A percentile compares a stretch with the other conserved stretches of the same genome.
phyloP scores from a whole-genome alignment of 495 filamentous ascomycete genomes.

The Penicillium flavigenum region DNA sequence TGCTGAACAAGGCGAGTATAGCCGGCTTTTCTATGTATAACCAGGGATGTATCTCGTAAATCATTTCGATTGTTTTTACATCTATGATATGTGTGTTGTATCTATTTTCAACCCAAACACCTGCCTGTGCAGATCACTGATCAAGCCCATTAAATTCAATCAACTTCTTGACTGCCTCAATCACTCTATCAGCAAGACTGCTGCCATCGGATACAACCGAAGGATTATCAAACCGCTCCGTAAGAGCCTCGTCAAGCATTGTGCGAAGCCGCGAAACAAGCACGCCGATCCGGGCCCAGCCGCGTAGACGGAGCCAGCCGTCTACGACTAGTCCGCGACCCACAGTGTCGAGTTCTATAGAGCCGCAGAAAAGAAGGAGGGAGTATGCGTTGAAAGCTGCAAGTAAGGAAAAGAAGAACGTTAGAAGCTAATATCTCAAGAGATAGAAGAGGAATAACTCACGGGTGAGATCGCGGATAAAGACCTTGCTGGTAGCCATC shows the following conservation, averaged over 20 bases:
- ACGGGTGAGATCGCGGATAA: constrained; percentile 87
- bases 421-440: constrained; percentile 6
- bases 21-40: no score
- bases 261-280: constrained; percentile 77
- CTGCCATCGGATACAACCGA: constrained; percentile 31
- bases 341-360: constrained; percentile 79
- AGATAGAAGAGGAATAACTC: constrained; percentile 34
- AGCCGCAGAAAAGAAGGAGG: constrained; percentile 84
- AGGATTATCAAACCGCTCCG: constrained; percentile 75
- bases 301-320: constrained; percentile 84
- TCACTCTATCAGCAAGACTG: constrained; percentile 59
- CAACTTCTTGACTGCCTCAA: constrained; percentile 71
- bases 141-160: constrained; percentile 89
- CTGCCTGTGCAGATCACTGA: constrained; percentile 38
- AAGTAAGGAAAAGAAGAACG: constrained; percentile 11
- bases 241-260: constrained; percentile 83
- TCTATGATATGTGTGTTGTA: neutral
- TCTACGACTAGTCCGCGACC: constrained; percentile 89
- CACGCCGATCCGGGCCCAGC: constrained; percentile 94
- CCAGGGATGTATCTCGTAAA: neutral
- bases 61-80: neutral
- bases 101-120: neutral
- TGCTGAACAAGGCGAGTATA: no score
- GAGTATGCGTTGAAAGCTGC: constrained; percentile 88
- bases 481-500: constrained; percentile 86